A percentile compares a stretch with the other conserved stretches of the same genome.
phyloP scores from a whole-genome alignment of 2,329 filamentous ascomycete genomes.

The Fonsecaea monophora region DNA sequence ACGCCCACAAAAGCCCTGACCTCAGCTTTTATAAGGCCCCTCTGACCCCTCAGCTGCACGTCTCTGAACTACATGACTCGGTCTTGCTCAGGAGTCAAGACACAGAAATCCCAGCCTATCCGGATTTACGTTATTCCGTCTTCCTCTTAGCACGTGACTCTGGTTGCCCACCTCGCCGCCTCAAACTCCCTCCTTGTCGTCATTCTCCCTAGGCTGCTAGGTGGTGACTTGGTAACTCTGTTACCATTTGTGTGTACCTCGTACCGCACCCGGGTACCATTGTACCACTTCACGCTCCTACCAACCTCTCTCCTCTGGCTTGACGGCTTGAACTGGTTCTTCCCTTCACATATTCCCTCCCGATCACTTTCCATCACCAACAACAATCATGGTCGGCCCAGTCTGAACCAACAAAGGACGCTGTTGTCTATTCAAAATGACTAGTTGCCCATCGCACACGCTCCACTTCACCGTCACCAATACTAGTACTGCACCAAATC shows the following conservation, averaged over 20 bases:
- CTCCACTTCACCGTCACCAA: conserved; percentile 15
- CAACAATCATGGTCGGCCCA: not conserved
- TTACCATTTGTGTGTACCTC: not conserved
- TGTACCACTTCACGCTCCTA: not conserved
- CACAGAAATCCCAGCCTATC: not conserved
- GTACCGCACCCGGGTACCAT: not conserved
- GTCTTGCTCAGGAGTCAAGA: not conserved
- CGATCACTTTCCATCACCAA: not conserved
- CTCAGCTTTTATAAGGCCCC: conserved; percentile 5
- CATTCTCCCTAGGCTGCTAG: not conserved
- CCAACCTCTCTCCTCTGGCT: not conserved
- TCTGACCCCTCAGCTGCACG: conserved; percentile 3
- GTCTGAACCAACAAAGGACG: not conserved
- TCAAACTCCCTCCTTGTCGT: not conserved
- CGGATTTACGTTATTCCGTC: not conserved
- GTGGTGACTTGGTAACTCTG: not conserved
- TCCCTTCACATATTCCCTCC: conserved; percentile 1
- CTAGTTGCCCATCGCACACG: conserved; percentile 9
- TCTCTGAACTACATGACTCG: conserved; percentile 6
- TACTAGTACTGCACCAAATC: conserved; percentile 11
- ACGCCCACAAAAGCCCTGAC: not conserved
- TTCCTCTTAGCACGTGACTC: not conserved
- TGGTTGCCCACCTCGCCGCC: not conserved
- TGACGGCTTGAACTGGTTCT: not conserved
- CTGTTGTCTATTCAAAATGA: conserved; percentile 18